These are phyloP conservation scores for Maudiozyma humilis DNA, from an alignment of 1,139 yeast genomes.

Conservation along the genomic window DNA sequence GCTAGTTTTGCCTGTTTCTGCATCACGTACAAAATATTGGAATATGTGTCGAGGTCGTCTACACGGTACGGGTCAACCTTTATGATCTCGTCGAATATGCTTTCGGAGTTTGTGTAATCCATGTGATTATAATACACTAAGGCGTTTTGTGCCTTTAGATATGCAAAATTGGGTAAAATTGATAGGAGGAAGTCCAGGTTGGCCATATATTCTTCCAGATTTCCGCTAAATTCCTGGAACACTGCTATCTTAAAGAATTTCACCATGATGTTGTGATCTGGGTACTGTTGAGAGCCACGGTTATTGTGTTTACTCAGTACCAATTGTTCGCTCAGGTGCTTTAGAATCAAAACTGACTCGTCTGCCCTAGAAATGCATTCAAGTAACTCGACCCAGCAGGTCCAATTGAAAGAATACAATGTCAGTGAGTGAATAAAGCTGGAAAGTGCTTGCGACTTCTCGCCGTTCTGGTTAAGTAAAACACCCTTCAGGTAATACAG, in stretches of 20 bases:
- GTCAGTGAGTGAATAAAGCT: constrained; percentile 47
- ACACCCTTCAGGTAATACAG: constrained; percentile 64
- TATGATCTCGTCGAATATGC: constrained; percentile 66
- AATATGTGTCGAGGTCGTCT: constrained; percentile 85
- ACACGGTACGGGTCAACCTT: constrained; percentile 75
- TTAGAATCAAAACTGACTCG: constrained; percentile 47
- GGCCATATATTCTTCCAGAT: constrained; percentile 43
- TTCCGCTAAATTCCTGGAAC: constrained; percentile 74
- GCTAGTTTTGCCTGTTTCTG: constrained; percentile 81
- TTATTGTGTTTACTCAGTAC: constrained; percentile 13
- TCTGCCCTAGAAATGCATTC: constrained; percentile 57
- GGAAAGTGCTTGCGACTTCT: constrained; percentile 50
- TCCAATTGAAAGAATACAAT: constrained; percentile 81
- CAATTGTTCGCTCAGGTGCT: constrained; percentile 34
- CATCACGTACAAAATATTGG: constrained; percentile 90
- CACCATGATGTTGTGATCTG: constrained; percentile 43
- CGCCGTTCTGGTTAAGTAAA: constrained; percentile 55
- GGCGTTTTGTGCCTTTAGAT: constrained; percentile 73
- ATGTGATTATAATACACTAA: constrained; percentile 69
- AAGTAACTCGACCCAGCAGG: constrained; percentile 82
- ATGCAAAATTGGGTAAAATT: constrained; percentile 64
- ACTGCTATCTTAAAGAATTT: constrained; percentile 61
- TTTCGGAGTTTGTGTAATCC: constrained; percentile 75
- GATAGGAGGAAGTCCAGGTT: constrained; percentile 41
- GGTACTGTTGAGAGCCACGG: constrained; percentile 15